Base-by-base conservation (phyloP, 2,329 filamentous ascomycete genomes). In the Botrytis porri region DNA sequence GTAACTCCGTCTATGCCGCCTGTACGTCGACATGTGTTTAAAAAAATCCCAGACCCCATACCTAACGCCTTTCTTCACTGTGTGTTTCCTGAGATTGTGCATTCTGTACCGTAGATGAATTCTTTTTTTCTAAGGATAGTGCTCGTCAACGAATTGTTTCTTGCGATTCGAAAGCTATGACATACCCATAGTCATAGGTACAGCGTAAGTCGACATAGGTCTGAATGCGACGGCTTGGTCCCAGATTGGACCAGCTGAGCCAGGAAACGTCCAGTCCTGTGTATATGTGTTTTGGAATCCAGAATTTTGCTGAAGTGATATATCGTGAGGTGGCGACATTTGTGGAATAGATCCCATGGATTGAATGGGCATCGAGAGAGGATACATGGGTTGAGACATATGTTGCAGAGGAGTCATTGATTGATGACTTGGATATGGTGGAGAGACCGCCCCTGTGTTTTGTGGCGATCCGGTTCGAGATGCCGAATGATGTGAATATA, bases 131-230 rank as follows among this genome's bases (percentile, higher is more conserved):
- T 57, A 29, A 57, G 48, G 12, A 54, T 18, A 29, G 14, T 29
- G 51, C 51, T 57, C 51, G 51, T 57, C 51, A 57, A 57, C n/a
- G 51, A 16, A 57, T 57, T 57, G n/a, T 57, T 57, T 57, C 51
- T 57, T 57, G 51, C 51, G 51, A 57, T 57, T 57, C 51, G 51
- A 57, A 29, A 32, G 51, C 51, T 57, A 57, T 18, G 51, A 57
- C 51, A 57, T 57, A 57, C 51, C n/a, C n/a, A 57, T 57, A 57
- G 51, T 57, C 51, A 57, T 57, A 57, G 51, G 51, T 57, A 57
- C 51, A 57, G 51, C 51, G n/a, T 57, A 57, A 57, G 51, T 57
- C 51, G 51, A 57, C 51, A 57, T 57, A 32, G 51, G 7, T 57
- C 51, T 57, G n/a, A 57, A 57, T 57, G 51, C 51, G 51, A 57